A percentile compares a stretch with the other conserved stretches of the same genome.
phyloP scores from a whole-genome alignment of 2,329 filamentous ascomycete genomes.

The Cercospora berteroae region DNA sequence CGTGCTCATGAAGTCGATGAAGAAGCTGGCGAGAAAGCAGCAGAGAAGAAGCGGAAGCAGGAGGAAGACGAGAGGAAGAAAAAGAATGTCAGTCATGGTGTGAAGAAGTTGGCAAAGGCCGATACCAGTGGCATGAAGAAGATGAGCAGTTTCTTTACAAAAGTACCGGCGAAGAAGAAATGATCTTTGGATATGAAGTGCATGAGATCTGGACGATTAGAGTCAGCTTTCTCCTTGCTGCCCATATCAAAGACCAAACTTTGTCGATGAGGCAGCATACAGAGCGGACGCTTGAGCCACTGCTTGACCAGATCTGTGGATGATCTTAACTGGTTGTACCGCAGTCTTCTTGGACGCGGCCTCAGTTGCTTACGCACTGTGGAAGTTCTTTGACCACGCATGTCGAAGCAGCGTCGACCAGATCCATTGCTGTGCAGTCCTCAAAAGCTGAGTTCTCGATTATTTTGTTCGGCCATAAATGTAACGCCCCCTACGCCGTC shows the following conservation, averaged over 20 bases:
- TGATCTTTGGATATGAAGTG: neutral
- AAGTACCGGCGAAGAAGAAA: conserved; percentile 41
- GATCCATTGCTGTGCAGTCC: neutral
- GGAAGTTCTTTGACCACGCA: neutral
- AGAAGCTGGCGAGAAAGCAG: conserved; percentile 57
- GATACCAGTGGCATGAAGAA: conserved; percentile 95
- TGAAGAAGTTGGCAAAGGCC: conserved; percentile 82
- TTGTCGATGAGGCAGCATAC: neutral
- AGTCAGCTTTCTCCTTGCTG: neutral
- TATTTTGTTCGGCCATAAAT: neutral
- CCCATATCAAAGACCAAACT: neutral
- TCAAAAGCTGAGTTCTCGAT: neutral
- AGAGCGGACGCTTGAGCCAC: neutral
- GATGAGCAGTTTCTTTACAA: conserved; percentile 89
- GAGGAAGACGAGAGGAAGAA: conserved; percentile 87
- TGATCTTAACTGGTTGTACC: neutral
- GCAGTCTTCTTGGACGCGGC: neutral
- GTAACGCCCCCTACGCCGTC: neutral
- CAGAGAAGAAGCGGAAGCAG: conserved; percentile 76
- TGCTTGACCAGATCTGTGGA: neutral
- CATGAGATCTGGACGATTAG: neutral
- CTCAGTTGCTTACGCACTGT: no score
- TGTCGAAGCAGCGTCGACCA: neutral
- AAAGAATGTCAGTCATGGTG: conserved; percentile 73
- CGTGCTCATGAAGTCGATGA: conserved; percentile 59